Evolutionary conservation across 2,329 filamentous ascomycete species (phyloP).

Genomic region (Hypoxylon rubiginosum): DNA sequence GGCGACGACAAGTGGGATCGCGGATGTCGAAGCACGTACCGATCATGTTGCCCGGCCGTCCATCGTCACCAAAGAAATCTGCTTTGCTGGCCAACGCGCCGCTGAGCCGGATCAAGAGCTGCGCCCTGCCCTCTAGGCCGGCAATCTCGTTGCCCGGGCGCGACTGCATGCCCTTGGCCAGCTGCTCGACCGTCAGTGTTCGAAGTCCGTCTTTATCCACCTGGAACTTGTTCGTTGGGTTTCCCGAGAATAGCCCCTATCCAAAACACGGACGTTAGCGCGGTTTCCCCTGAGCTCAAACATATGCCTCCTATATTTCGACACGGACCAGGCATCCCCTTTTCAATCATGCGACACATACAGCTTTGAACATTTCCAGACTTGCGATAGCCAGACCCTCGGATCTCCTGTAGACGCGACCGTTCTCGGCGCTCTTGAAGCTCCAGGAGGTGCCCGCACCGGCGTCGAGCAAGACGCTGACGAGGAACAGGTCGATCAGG

Average conservation of each 20-base stretch:
- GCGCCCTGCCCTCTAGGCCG: constrained; percentile 86
- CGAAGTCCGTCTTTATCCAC: constrained; percentile 88
- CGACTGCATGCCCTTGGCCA: constrained; percentile 89
- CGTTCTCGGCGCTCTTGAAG: constrained; percentile 92
- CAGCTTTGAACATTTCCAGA: constrained; percentile 90
- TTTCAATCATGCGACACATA: constrained; percentile 32
- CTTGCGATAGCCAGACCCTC: constrained; percentile 71
- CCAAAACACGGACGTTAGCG: constrained; percentile 20
- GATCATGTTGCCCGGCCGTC: constrained; percentile 92
- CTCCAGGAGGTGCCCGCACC: constrained; percentile 92
- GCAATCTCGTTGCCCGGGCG: constrained; percentile 83
- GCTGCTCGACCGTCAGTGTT: constrained; percentile 77
- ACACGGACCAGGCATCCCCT: constrained; percentile 23
- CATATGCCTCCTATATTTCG: not conserved
- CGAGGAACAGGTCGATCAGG: constrained; percentile 72
- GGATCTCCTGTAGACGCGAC: constrained; percentile 83
- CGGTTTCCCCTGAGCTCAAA: not conserved
- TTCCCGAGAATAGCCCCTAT: constrained; percentile 86
- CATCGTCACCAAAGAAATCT: constrained; percentile 86
- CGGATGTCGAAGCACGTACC: constrained; percentile 67
- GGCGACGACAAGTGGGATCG: not conserved
- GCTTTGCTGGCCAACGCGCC: constrained; percentile 80
- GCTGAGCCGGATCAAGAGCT: constrained; percentile 80
- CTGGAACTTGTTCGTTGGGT: constrained; percentile 83
- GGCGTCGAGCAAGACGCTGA: constrained; percentile 87